Evolutionary conservation across 2,329 filamentous ascomycete species (phyloP).

Genomic region (Thelonectria blattea): DNA sequence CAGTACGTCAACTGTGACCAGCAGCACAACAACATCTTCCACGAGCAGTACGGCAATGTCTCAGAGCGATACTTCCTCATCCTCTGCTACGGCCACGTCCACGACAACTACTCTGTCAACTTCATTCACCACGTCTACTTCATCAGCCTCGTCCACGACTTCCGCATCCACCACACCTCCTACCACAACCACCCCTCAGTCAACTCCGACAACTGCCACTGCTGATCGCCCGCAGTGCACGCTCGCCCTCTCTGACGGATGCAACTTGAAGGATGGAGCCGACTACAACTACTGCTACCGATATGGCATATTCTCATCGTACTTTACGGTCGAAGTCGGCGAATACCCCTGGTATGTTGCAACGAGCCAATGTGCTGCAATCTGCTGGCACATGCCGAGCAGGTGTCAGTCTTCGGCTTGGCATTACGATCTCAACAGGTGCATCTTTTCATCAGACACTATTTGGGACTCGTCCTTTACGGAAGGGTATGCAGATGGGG

Average conservation of each 20-base stretch:
- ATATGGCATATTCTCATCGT: not conserved
- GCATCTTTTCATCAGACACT: conserved; percentile 12
- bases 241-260: conserved; percentile 19
- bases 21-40: not conserved
- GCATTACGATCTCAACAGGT: not conserved
- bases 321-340: not conserved
- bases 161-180: not conserved
- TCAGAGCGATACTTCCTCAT: too few species aligned
- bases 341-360: conserved; percentile 21
- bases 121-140: not conserved
- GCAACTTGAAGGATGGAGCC: not conserved
- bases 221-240: conserved; percentile 19
- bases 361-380: not conserved
- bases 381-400: conserved; percentile 19
- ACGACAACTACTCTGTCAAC: too few species aligned
- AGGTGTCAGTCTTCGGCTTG: conserved; percentile 16
- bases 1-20: not conserved
- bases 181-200: conserved; percentile 12
- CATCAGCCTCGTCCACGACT: not conserved
- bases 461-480: not conserved
- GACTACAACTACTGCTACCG: not conserved
- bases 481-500: too few species aligned
- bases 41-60: too few species aligned
- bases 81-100: too few species aligned
- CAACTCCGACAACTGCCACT: conserved; percentile 3